These are phyloP conservation scores for Linaria vulgaris DNA, from an alignment of 257 asterid species.

Conservation along the genomic window DNA sequence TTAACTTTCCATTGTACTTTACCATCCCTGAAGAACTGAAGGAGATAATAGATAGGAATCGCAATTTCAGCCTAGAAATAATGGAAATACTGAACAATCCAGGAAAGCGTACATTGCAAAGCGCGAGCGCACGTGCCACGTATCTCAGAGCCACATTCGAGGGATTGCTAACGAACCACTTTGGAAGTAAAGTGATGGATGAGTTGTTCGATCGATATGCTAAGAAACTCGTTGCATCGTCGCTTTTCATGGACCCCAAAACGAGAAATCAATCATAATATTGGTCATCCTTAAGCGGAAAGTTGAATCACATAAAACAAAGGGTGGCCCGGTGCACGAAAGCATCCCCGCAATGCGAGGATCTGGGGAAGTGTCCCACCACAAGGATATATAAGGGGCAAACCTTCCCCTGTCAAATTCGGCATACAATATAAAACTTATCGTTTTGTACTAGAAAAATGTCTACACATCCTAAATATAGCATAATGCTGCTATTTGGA, in stretches of 20 bases:
- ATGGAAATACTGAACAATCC: slow-evolving; percentile 29
- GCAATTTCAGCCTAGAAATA: slow-evolving; percentile 27
- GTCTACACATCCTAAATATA: neutral
- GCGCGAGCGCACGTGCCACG: slow-evolving; percentile 10
- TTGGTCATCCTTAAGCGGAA: slow-evolving; percentile 23
- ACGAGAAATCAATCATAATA: slow-evolving; percentile 19
- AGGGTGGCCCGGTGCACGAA: no score
- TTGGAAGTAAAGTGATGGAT: slow-evolving; percentile 27
- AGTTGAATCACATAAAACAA: neutral
- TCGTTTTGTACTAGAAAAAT: no score
- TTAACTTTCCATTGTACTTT: slow-evolving; percentile 33
- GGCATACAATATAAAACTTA: neutral
- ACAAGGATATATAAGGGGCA: no score
- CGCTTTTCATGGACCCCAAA: slow-evolving; percentile 9
- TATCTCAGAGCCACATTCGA: slow-evolving; percentile 23
- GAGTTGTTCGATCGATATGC: slow-evolving; percentile 24
- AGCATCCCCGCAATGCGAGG: no score
- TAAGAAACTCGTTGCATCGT: slow-evolving; percentile 10
- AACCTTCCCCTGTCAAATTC: no score
- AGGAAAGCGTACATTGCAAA: slow-evolving; percentile 14
- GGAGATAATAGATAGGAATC: slow-evolving; percentile 21
- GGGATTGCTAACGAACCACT: slow-evolving; percentile 21
- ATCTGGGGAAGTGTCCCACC: no score
- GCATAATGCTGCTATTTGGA: neutral
- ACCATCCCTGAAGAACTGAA: slow-evolving; percentile 28